phyloP scores from a whole-genome alignment of 2,329 filamentous ascomycete genomes.

The Aschersonia sp. region DNA sequence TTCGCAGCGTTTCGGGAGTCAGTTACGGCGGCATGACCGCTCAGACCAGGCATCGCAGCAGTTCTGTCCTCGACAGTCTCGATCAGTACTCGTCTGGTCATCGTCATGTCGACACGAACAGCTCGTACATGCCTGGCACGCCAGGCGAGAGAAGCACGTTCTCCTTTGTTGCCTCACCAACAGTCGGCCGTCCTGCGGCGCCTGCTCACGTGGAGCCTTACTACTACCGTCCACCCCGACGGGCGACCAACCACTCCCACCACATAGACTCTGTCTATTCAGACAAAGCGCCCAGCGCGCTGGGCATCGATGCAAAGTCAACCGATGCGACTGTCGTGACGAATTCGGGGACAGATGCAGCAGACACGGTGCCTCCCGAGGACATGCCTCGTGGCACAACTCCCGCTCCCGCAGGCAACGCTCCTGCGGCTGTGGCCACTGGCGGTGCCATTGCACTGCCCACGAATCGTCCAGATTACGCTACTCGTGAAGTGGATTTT shows the following conservation, averaged over 20 bases:
- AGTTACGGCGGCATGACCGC: slow-evolving; percentile 37
- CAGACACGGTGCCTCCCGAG: slow-evolving; percentile 25
- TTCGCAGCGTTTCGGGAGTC: slow-evolving; percentile 46
- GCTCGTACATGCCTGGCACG: slow-evolving; percentile 59
- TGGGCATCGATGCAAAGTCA: slow-evolving; percentile 11
- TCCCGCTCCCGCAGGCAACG: slow-evolving; percentile 14
- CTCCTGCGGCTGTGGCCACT: neutral
- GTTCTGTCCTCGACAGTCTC: slow-evolving; percentile 37
- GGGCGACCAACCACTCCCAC: slow-evolving; percentile 46
- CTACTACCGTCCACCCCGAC: slow-evolving; percentile 76
- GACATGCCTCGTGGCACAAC: slow-evolving; percentile 17
- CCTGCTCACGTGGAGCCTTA: slow-evolving; percentile 36
- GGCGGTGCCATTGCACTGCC: slow-evolving; percentile 22
- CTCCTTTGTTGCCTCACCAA: slow-evolving; percentile 52
- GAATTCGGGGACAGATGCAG: slow-evolving; percentile 7
- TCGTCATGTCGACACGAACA: slow-evolving; percentile 41
- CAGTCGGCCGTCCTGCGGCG: slow-evolving; percentile 29
- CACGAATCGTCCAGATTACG: slow-evolving; percentile 63
- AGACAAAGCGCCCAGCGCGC: slow-evolving; percentile 15
- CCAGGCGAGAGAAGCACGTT: slow-evolving; percentile 55
- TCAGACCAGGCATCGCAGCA: slow-evolving; percentile 32
- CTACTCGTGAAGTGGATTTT: slow-evolving; percentile 88
- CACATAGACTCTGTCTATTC: slow-evolving; percentile 22
- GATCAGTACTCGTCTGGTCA: slow-evolving; percentile 28
- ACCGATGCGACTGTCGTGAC: neutral